Base-by-base conservation (phyloP, 345 rosid species). In the Draba incana region DNA sequence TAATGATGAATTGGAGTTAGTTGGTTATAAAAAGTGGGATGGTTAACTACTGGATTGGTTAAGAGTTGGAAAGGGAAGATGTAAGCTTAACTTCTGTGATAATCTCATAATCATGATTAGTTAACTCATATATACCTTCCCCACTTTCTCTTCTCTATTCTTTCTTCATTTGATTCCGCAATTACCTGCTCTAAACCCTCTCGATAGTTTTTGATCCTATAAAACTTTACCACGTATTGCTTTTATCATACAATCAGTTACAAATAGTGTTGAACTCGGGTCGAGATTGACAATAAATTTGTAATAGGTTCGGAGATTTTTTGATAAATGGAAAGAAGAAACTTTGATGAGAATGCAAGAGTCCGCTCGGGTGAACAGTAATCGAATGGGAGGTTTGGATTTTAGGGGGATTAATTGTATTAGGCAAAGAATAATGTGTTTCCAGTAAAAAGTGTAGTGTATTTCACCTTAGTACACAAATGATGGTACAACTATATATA, bases 21-120 rank as follows among this genome's bases (percentile, higher is more conserved):
- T 63, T 45, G 45, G 25, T 23, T 46, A 55, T 41, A 15, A 44
- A 38, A 30, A 20, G 47, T 50, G 55, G 46, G 4, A 53, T 54
- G 43, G 63, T 62, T 47, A 54, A 35, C 39, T 35, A 35, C 10
- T 45, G 7, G 50, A 62, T 35, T 35, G 75, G 69, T 64, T 15
- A 47, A 47, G 15, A 71, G 49, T 53, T 62, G 69, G 75, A 62
- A 52, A 20, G 38, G 31, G 37, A 4, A 37, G 25, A 5, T 24
- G 57, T 62, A 62, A 31, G 31, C 54, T 35, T 33, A 71, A 54
- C 38, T 24, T 62, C 30, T 62, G 24, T 28, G 30, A 6, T 62
- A 28, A 28, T 27, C 30, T 2, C 3, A 13, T 70, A 51, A 71
- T 62, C 49, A 37, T 62, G 10, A 35, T 71, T 62, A 56, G 69